Evolutionary conservation across 176 grass and related monocot genomes (phyloP).

Genomic region (Canna indica): DNA sequence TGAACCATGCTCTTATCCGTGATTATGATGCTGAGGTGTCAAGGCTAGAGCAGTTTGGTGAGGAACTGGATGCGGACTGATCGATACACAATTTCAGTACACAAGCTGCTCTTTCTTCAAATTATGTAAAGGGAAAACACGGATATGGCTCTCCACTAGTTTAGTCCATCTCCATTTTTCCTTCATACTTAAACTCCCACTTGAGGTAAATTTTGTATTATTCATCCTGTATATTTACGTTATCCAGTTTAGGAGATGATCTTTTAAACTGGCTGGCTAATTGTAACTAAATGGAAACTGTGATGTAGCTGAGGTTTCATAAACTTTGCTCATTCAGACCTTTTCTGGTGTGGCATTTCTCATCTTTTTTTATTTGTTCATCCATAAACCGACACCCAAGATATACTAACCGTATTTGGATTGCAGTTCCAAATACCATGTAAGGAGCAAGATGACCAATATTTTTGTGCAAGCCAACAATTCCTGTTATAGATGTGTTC

Average conservation of each 20-base stretch:
- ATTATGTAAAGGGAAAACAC: background rate
- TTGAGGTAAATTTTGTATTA: background rate
- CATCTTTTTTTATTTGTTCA: no score
- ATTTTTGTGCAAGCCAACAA: no score
- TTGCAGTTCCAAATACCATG: no score
- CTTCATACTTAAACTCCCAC: background rate
- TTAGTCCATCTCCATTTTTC: background rate
- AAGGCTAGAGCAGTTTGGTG: conserved; percentile 68
- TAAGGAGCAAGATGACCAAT: no score
- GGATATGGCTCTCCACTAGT: background rate
- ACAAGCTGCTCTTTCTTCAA: background rate
- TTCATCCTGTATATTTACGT: background rate
- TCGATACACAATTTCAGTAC: background rate
- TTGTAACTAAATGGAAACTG: background rate
- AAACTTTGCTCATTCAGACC: background rate
- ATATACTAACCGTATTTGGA: no score
- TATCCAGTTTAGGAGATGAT: background rate
- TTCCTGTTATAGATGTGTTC: no score
- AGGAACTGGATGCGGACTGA: conserved; percentile 62
- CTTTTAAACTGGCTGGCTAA: background rate
- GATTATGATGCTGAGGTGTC: conserved; percentile 79
- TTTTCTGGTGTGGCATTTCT: no score
- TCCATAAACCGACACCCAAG: no score
- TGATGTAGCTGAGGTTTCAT: background rate
- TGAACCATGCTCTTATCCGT: conserved; percentile 74